These are phyloP conservation scores for Neonectria neomacrospora DNA, from an alignment of 2,329 filamentous ascomycete genomes.

Conservation along the genomic window DNA sequence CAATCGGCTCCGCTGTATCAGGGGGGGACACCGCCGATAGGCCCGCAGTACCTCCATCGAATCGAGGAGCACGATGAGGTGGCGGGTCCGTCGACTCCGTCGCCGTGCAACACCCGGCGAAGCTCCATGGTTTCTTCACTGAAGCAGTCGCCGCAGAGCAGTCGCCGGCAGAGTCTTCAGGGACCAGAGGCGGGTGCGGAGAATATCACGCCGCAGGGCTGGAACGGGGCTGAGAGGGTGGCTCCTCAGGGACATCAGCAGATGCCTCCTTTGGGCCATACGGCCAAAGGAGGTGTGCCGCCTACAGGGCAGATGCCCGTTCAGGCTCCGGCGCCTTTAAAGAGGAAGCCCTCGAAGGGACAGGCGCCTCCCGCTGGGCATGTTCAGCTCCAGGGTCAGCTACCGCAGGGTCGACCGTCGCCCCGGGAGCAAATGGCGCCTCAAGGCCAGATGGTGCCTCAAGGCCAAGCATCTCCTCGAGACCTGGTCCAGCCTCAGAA, in stretches of 20 bases:
- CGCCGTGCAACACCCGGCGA: conserved; percentile 25
- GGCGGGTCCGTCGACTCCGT: conserved; percentile 32
- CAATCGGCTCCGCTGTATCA: background rate
- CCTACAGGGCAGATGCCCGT: conserved; percentile 22
- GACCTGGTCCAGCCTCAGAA: background rate
- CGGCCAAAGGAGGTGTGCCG: background rate
- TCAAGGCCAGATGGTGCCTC: background rate
- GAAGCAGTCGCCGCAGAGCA: conserved; percentile 35
- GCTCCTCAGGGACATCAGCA: conserved; percentile 29
- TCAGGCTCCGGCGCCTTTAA: conserved; percentile 21
- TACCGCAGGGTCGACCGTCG: background rate
- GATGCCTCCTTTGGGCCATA: conserved; percentile 3
- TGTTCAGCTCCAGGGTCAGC: conserved; percentile 6
- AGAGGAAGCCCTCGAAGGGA: conserved; percentile 36
- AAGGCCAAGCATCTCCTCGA: background rate
- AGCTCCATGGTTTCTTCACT: conserved; percentile 30
- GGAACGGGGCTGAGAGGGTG: conserved; percentile 2
- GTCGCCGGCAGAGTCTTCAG: conserved; percentile 40
- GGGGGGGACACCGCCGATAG: conserved; percentile 1
- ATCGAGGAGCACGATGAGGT: conserved; percentile 45
- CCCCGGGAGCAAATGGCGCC: conserved; percentile 4
- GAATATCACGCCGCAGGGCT: conserved; percentile 11
- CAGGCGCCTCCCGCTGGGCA: conserved; percentile 14
- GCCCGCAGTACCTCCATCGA: conserved; percentile 34
- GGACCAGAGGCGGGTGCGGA: conserved; percentile 13